Percentiles rank a stretch among this genome's conserved stretches.
Conservation (phyloP, 2,329 filamentous ascomycete species). For the Calonectria hawksworthii region DNA sequence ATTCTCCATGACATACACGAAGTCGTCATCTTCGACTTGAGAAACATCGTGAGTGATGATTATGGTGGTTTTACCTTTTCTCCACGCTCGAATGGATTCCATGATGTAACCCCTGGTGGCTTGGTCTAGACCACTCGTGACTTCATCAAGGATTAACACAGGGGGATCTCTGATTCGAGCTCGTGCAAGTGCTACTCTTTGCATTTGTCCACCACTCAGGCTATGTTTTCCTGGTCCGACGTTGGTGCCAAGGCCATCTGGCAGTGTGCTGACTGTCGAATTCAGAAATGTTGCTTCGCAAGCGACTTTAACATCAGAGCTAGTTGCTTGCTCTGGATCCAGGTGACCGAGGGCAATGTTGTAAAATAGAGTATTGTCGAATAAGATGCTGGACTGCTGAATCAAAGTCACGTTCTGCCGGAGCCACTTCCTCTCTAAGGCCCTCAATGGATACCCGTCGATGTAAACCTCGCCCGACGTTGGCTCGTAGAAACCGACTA, state of each 20-base stretch:
- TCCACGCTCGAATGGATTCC: slow-evolving; percentile 82
- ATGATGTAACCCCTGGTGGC: slow-evolving; percentile 77
- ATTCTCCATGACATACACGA: slow-evolving; percentile 83
- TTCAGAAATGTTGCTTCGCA: slow-evolving; percentile 78
- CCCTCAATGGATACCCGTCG: slow-evolving; percentile 74
- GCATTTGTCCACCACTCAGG: slow-evolving; percentile 88
- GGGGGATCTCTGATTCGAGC: slow-evolving; percentile 83
- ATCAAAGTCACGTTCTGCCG: slow-evolving; percentile 83
- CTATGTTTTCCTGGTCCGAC: slow-evolving; percentile 78
- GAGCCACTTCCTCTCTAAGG: slow-evolving; percentile 78
- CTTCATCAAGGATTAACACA: slow-evolving; percentile 89
- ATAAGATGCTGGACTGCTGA: slow-evolving; percentile 85
- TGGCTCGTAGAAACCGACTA: slow-evolving; percentile 83
- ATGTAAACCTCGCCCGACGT: slow-evolving; percentile 75
- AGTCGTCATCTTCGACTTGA: slow-evolving; percentile 80
- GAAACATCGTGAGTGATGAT: slow-evolving; percentile 92
- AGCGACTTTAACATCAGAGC: slow-evolving; percentile 71
- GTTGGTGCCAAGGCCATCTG: slow-evolving; percentile 78
- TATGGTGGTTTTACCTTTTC: slow-evolving; percentile 86
- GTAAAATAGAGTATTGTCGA: slow-evolving; percentile 82
- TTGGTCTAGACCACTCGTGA: slow-evolving; percentile 88
- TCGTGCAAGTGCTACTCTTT: slow-evolving; percentile 84
- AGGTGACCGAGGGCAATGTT: slow-evolving; percentile 83
- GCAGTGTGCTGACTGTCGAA: slow-evolving; percentile 75
- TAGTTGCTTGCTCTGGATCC: slow-evolving; percentile 62